These are phyloP conservation scores for Reticulascus tulasneorum DNA, from an alignment of 2,329 filamentous ascomycete genomes.

Conservation along the genomic window DNA sequence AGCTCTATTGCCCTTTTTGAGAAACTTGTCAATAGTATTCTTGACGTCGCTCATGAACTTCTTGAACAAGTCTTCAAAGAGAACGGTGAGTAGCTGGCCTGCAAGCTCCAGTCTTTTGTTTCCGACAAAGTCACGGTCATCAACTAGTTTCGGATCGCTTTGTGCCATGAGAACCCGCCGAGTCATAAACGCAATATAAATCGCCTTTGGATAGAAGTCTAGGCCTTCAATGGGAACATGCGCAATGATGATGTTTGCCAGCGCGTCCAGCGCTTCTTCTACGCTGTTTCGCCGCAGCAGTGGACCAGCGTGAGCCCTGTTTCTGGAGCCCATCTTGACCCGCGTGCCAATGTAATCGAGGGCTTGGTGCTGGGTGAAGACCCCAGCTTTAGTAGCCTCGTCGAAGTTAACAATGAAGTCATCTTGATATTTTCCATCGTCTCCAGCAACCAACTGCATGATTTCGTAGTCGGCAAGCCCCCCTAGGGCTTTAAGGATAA, in stretches of 20 bases:
- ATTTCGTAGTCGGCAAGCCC: constrained; percentile 95
- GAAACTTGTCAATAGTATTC: constrained; percentile 87
- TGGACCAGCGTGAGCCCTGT: constrained; percentile 41
- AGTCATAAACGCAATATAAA: constrained; percentile 96
- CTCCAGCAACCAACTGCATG: constrained; percentile 81
- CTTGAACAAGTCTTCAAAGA: constrained; percentile 98
- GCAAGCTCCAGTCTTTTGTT: constrained; percentile 96
- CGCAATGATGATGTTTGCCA: constrained; percentile 89
- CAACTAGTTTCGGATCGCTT: constrained; percentile 82
- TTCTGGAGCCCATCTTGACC: constrained; percentile 79
- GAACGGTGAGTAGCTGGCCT: constrained; percentile 84
- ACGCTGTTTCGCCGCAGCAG: constrained; percentile 71
- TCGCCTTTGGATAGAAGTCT: constrained; percentile 94
- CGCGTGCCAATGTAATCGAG: constrained; percentile 85
- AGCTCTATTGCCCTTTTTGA: constrained; percentile 89
- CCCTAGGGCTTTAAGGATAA: constrained; percentile 88
- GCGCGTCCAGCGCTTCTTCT: constrained; percentile 87
- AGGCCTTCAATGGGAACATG: constrained; percentile 89
- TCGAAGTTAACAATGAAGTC: constrained; percentile 96
- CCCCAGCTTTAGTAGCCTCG: constrained; percentile 75
- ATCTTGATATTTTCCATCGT: constrained; percentile 86
- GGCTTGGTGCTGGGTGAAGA: constrained; percentile 92
- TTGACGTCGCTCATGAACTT: constrained; percentile 87
- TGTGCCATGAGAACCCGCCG: constrained; percentile 93
- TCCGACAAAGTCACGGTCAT: constrained; percentile 95